phyloP scores from a whole-genome alignment of 2,329 filamentous ascomycete species.

The Periconia sp. region DNA sequence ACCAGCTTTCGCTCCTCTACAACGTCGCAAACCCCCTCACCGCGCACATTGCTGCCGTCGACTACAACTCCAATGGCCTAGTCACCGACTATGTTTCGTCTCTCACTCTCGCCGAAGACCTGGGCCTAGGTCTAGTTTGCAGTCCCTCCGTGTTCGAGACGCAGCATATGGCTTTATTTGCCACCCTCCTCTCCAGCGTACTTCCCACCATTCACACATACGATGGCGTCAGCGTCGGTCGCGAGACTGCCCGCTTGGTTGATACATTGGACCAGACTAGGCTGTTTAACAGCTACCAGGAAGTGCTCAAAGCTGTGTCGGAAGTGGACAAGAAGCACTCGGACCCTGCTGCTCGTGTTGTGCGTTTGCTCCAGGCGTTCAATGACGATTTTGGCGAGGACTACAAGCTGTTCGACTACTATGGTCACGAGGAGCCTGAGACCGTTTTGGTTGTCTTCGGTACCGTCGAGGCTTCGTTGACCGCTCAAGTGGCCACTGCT shows the following conservation, averaged over 20 bases:
- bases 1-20: slow-evolving; percentile 90
- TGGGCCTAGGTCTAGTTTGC: slow-evolving; percentile 82
- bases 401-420: slow-evolving; percentile 92
- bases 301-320: slow-evolving; percentile 63
- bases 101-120: slow-evolving; percentile 80
- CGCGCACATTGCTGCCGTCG: slow-evolving; percentile 86
- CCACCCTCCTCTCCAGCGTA: slow-evolving; percentile 76
- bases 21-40: slow-evolving; percentile 90
- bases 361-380: slow-evolving; percentile 70
- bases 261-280: slow-evolving; percentile 76
- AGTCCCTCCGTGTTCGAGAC: slow-evolving; percentile 87
- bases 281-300: slow-evolving; percentile 69
- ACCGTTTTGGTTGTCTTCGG: slow-evolving; percentile 90
- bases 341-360: slow-evolving; percentile 71
- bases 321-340: slow-evolving; percentile 68
- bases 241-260: slow-evolving; percentile 79
- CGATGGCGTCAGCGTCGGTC: slow-evolving; percentile 79
- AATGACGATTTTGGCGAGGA: slow-evolving; percentile 92
- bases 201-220: slow-evolving; percentile 86
- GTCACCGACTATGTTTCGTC: slow-evolving; percentile 85
- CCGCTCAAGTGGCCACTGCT: slow-evolving; percentile 75
- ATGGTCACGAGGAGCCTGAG: slow-evolving; percentile 77
- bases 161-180: slow-evolving; percentile 92
- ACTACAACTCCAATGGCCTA: slow-evolving; percentile 76
- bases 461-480: slow-evolving; percentile 83